Evolutionary conservation across 306 rosid genomes (phyloP).

Genomic region (Abrus pulchellus): DNA sequence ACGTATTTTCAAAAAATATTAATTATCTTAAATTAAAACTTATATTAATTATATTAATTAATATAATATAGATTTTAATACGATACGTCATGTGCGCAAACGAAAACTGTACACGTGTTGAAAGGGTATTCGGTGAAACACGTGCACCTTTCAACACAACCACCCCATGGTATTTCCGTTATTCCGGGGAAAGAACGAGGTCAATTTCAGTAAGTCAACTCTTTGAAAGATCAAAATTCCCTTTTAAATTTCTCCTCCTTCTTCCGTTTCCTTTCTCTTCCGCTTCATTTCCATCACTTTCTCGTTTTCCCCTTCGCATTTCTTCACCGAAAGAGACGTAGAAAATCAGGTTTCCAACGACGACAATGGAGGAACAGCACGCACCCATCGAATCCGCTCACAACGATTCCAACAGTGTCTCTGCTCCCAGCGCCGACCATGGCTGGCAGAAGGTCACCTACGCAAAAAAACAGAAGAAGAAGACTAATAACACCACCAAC

Average conservation of each 20-base stretch:
- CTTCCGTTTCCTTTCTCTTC: constrained; percentile 20
- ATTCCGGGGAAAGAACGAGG: constrained; percentile 51
- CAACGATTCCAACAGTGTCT: constrained; percentile 40
- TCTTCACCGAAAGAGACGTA: constrained; percentile 21
- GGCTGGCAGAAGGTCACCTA: constrained; percentile 99
- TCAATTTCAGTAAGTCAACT: constrained; percentile 53
- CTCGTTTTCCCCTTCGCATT: constrained; percentile 3
- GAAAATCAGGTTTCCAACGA: neutral
- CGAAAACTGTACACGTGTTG: constrained; percentile 26
- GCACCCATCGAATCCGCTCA: constrained; percentile 24
- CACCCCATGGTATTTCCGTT: constrained; percentile 52
- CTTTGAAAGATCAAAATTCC: constrained; percentile 28
- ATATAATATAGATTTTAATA: neutral
- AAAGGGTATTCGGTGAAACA: constrained; percentile 47
- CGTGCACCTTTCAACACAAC: constrained; percentile 50
- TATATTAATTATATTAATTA: no score
- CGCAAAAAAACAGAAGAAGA: constrained; percentile 80
- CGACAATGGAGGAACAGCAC: constrained; percentile 66
- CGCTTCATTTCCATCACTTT: constrained; percentile 35
- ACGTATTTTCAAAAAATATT: no score
- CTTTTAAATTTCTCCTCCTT: constrained; percentile 1
- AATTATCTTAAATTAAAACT: no score
- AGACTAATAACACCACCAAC: constrained; percentile 48
- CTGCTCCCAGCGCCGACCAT: constrained; percentile 58
- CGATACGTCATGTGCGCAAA: constrained; percentile 4